Conservation (phyloP, 225 moss, liverwort and hornwort species). For the Rhytidiadelphus loreus region DNA sequence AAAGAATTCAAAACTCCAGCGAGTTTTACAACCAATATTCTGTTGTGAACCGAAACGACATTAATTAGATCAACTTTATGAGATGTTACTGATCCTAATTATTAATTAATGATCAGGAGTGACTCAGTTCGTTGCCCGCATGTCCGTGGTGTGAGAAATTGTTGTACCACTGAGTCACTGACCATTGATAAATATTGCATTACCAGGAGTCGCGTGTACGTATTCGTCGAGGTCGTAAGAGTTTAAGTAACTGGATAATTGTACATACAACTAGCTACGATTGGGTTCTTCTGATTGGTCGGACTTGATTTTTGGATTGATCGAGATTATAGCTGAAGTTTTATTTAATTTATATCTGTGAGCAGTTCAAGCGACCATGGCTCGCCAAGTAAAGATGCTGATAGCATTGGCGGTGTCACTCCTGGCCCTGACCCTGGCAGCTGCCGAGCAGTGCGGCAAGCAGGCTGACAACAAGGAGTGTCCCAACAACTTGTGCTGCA, state of each 20-base stretch:
- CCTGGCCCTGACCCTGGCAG: not conserved
- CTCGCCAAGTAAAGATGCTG: not conserved
- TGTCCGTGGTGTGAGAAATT: not conserved
- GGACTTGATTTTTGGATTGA: not conserved
- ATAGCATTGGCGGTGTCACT: not conserved
- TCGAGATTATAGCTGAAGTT: not conserved
- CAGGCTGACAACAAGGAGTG: not conserved
- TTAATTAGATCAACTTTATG: not conserved
- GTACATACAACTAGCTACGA: too few relatives aligned
- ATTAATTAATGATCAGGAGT: not conserved
- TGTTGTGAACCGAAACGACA: not conserved
- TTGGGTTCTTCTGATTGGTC: not conserved
- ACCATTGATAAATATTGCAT: too few relatives aligned
- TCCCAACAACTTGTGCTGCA: not conserved
- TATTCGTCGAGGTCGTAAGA: too few relatives aligned
- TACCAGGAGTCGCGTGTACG: not conserved
- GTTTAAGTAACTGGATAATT: not conserved
- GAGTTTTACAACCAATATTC: not conserved
- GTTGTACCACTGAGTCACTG: not conserved
- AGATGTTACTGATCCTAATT: too few relatives aligned
- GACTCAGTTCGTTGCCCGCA: too few relatives aligned
- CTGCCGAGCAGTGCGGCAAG: not conserved
- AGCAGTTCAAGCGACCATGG: not conserved
- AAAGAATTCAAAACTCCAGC: not conserved
- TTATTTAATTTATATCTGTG: too few relatives aligned